These are phyloP conservation scores for Acanthamoeba triangularis DNA, from an alignment of 208 protist genomes.

Conservation along the genomic window DNA sequence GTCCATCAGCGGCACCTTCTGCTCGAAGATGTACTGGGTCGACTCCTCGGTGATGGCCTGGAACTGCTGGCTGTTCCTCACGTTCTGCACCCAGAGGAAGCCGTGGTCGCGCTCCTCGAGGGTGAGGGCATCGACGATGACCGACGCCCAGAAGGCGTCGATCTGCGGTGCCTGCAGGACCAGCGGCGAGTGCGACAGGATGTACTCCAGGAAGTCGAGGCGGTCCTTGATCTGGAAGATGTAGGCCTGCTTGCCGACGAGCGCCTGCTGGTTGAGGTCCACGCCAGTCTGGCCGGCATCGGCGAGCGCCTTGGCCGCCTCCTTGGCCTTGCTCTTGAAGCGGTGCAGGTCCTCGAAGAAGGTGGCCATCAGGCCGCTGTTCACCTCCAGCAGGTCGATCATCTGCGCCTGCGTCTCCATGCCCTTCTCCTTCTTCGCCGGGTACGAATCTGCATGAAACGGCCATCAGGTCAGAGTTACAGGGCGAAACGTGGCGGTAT, in stretches of 20 bases:
- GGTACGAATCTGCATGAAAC: slow-evolving; percentile 31
- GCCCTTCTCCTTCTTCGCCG: slow-evolving; percentile 66
- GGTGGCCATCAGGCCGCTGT: slow-evolving; percentile 28
- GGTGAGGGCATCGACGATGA: slow-evolving; percentile 43
- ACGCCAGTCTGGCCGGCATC: neutral
- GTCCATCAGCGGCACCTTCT: slow-evolving; percentile 78
- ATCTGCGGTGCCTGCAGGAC: slow-evolving; percentile 5
- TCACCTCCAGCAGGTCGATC: slow-evolving; percentile 61
- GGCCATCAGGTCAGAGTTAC: neutral
- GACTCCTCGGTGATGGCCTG: slow-evolving; percentile 30
- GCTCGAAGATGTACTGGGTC: slow-evolving; percentile 77
- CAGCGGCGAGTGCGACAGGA: slow-evolving; percentile 67
- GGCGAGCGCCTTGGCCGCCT: slow-evolving; percentile 9
- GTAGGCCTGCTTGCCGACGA: slow-evolving; percentile 66
- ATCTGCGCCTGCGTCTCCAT: slow-evolving; percentile 51
- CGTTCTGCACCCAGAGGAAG: slow-evolving; percentile 65
- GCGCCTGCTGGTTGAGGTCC: slow-evolving; percentile 58
- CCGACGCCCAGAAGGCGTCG: slow-evolving; percentile 52
- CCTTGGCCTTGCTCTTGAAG: slow-evolving; percentile 71
- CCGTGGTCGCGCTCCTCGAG: slow-evolving; percentile 57
- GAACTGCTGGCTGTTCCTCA: slow-evolving; percentile 49
- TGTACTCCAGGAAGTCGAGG: slow-evolving; percentile 67
- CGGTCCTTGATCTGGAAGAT: slow-evolving; percentile 61
- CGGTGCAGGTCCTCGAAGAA: slow-evolving; percentile 68
- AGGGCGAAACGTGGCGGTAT: neutral